Percentiles rank a stretch among this genome's conserved stretches.
Conservation (phyloP, 2,329 filamentous ascomycete genomes). For the Ophiostoma australiae region DNA sequence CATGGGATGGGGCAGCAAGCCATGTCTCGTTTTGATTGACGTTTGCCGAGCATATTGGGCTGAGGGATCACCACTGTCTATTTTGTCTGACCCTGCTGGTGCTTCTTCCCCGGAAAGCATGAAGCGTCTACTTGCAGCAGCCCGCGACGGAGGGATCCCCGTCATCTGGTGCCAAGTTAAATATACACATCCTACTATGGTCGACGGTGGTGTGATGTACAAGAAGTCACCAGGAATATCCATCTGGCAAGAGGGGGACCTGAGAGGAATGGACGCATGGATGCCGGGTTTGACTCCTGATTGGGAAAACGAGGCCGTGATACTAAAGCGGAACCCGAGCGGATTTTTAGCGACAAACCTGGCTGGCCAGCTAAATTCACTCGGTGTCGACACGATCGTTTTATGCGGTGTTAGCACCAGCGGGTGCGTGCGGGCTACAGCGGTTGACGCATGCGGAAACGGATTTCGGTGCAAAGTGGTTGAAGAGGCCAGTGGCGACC, state of each 20-base stretch:
- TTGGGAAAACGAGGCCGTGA: conserved; percentile 34
- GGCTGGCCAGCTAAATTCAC: conserved; percentile 37
- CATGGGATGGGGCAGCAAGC: conserved; percentile 42
- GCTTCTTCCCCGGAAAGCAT: conserved; percentile 38
- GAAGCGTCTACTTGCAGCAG: conserved; percentile 38
- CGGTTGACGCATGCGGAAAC: conserved; percentile 42
- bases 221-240: conserved; percentile 40
- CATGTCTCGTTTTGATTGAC: conserved; percentile 44
- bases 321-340: conserved; percentile 42
- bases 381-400: conserved; percentile 41
- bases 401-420: conserved; percentile 46
- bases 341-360: conserved; percentile 45
- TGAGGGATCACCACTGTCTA: conserved; percentile 39
- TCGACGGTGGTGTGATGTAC: conserved; percentile 42
- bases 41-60: conserved; percentile 46
- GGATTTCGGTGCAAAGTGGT: conserved; percentile 45
- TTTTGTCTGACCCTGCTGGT: conserved; percentile 36
- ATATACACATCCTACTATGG: conserved; percentile 41
- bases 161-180: conserved; percentile 43
- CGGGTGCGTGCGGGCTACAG: conserved; percentile 42
- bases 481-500: conserved; percentile 41
- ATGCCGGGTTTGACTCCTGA: conserved; percentile 38
- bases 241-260: conserved; percentile 40
- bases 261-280: conserved; percentile 38
- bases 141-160: conserved; percentile 36